phyloP scores from a whole-genome alignment of 352 stramenopile species.

The Pythium phragmitis region DNA sequence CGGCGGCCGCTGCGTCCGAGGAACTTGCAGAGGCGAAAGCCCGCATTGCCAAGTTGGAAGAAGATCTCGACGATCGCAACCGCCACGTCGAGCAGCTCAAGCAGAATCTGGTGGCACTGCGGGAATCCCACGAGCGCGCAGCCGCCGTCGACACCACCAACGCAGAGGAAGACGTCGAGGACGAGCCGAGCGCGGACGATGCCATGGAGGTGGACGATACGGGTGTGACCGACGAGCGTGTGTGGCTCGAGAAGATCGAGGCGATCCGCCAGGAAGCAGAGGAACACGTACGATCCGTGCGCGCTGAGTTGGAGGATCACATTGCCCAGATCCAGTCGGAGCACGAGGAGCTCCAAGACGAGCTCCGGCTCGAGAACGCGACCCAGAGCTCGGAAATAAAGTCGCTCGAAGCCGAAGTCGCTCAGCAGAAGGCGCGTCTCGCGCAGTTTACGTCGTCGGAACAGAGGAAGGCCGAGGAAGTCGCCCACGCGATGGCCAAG shows the following conservation, averaged over 20 bases:
- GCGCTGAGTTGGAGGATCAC: constrained; percentile 64
- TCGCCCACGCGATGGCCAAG: constrained; percentile 69
- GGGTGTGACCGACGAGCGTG: constrained; percentile 26
- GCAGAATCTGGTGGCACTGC: constrained; percentile 54
- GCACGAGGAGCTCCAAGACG: constrained; percentile 54
- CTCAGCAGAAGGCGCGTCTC: constrained; percentile 68
- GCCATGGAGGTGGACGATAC: constrained; percentile 37
- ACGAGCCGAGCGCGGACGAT: constrained; percentile 25
- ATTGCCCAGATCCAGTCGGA: constrained; percentile 50
- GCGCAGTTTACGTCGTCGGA: constrained; percentile 61
- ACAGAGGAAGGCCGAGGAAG: constrained; percentile 79
- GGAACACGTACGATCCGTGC: constrained; percentile 55
- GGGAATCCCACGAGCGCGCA: constrained; percentile 33
- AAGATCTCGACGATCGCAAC: constrained; percentile 72
- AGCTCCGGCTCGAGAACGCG: constrained; percentile 59
- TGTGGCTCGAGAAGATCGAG: constrained; percentile 53
- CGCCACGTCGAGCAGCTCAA: constrained; percentile 65
- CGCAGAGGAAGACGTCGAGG: constrained; percentile 32
- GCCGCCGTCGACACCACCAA: background rate
- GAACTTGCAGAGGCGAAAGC: constrained; percentile 50
- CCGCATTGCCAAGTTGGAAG: constrained; percentile 57
- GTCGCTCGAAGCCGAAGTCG: constrained; percentile 58
- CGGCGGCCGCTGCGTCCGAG: constrained; percentile 31
- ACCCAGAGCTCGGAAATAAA: constrained; percentile 62
- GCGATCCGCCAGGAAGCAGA: constrained; percentile 54